Evolutionary conservation across 306 rosid species (phyloP), one percentile per base, ranked within the genome.

Genomic region (Rosa persica): DNA sequence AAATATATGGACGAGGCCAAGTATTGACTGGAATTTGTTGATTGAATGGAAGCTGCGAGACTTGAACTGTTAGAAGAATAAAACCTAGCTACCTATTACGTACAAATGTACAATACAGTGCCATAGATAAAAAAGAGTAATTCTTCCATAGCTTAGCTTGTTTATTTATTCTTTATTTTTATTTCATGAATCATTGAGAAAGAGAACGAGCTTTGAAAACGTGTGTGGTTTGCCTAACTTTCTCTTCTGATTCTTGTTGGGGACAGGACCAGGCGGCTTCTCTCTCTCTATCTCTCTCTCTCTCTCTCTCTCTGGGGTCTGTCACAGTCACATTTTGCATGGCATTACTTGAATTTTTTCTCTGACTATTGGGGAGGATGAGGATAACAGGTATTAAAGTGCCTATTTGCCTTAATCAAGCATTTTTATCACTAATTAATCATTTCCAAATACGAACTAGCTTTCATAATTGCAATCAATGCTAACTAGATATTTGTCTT

Each of bases 191-290:
- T 66, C 16, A 66, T 8, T 38, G 15, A 38, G 23, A 61, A 25
- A 61, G 15, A 52, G 58, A 65, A 30, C 1, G 3, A 38, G 27
- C 51, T 23, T n/a, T 49, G 70, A 15, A 65, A 47, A 38, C 55
- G 49, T 19, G 36, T 30, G 39, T 47, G 23, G 81, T 40, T 46
- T 70, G 73, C 82, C 67, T 67, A 85, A 81, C 81, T 78, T 76
- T 72, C 27, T 48, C 38, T 1, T 48, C 38, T 1, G 17, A 66
- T 70, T 6, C 39, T 54, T 40, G n/a, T 16, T 43, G 1, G 42
- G 22, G 15, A 12, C 5, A 4, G 70, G 81, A 85, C 79, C 81
- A 36, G 83, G 86, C 87, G 82, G 85, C 86, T 66, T 7, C 43
- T 11, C 46, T 5, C 6, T 60, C 27, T 55, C 16, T 62, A 74